These are phyloP conservation scores for Haberlea rhodopensis DNA, from an alignment of 257 asterid genomes.

Conservation along the genomic window DNA sequence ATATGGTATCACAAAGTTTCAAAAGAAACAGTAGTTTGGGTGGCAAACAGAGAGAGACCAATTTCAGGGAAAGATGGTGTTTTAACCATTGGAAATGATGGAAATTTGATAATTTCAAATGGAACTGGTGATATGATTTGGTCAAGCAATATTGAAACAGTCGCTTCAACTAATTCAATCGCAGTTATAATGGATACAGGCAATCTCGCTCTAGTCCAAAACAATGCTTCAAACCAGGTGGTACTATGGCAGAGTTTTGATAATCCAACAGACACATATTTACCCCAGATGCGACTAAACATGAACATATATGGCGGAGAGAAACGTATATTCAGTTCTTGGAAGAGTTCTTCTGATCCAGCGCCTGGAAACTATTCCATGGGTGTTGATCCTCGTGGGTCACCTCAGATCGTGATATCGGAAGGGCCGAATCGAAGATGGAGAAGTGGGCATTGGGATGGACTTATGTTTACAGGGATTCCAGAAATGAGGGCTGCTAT, in stretches of 20 bases:
- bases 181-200: slow-evolving; percentile 50
- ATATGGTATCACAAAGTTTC: slow-evolving; percentile 48
- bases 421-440: slow-evolving; percentile 55
- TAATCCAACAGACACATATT: slow-evolving; percentile 55
- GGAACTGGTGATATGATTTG: slow-evolving; percentile 34
- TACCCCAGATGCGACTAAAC: slow-evolving; percentile 55
- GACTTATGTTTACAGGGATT: slow-evolving; percentile 49
- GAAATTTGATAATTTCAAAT: slow-evolving; percentile 45
- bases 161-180: slow-evolving; percentile 30
- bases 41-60: slow-evolving; percentile 65
- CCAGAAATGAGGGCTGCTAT: slow-evolving; percentile 33
- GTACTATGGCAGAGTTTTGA: slow-evolving; percentile 55
- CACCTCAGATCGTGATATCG: slow-evolving; percentile 79
- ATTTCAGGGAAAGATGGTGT: slow-evolving; percentile 45
- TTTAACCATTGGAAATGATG: slow-evolving; percentile 31
- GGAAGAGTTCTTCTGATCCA: slow-evolving; percentile 62
- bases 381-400: slow-evolving; percentile 67
- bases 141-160: slow-evolving; percentile 37
- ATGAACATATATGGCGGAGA: slow-evolving; percentile 29
- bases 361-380: slow-evolving; percentile 54
- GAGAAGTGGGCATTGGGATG: slow-evolving; percentile 79
- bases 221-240: not conserved
- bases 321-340: slow-evolving; percentile 44
- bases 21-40: slow-evolving; percentile 57
- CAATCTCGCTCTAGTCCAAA: slow-evolving; percentile 32